A percentile compares a stretch with the other conserved stretches of the same genome.
phyloP scores from a whole-genome alignment of 768 basidiomycete species.

The Glaciozyma martinii region DNA sequence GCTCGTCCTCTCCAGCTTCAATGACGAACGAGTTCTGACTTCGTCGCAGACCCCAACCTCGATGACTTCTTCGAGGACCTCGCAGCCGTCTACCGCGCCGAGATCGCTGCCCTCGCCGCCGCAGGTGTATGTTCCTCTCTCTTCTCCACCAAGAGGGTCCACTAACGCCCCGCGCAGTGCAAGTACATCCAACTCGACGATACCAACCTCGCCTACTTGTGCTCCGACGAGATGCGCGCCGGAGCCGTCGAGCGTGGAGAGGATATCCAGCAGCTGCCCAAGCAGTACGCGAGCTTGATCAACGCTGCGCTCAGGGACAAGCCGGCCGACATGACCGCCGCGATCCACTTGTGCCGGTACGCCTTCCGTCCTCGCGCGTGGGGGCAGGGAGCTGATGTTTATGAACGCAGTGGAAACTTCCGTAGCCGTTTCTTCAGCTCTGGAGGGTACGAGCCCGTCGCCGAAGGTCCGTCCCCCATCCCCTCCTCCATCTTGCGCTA shows the following conservation, averaged over 20 bases:
- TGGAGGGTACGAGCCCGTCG: slow-evolving; percentile 30
- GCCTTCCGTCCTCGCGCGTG: not conserved
- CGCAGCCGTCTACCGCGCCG: slow-evolving; percentile 24
- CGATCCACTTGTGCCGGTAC: slow-evolving; percentile 25
- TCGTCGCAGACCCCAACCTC: slow-evolving; percentile 2
- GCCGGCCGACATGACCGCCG: slow-evolving; percentile 27
- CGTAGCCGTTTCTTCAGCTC: slow-evolving; percentile 6
- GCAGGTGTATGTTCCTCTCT: slow-evolving; percentile 10
- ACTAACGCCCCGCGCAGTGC: slow-evolving; percentile 2
- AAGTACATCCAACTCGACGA: slow-evolving; percentile 31
- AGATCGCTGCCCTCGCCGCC: slow-evolving; percentile 26
- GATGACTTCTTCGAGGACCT: slow-evolving; percentile 34
- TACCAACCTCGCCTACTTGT: slow-evolving; percentile 32
- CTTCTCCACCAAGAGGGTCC: not conserved
- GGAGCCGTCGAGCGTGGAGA: slow-evolving; percentile 28
- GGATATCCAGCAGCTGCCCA: slow-evolving; percentile 28
- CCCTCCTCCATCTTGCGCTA: not conserved
- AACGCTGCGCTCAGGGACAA: slow-evolving; percentile 24
- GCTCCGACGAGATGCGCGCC: slow-evolving; percentile 24
- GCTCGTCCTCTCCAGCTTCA: not conserved
- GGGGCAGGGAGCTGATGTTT: not conserved
- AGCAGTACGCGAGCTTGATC: slow-evolving; percentile 30
- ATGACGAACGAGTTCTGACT: too few species aligned
- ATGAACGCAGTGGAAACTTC: slow-evolving; percentile 22
- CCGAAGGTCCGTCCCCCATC: not conserved